Conservation (phyloP, 106 monocot species). For the Platanthera zijinensis region DNA sequence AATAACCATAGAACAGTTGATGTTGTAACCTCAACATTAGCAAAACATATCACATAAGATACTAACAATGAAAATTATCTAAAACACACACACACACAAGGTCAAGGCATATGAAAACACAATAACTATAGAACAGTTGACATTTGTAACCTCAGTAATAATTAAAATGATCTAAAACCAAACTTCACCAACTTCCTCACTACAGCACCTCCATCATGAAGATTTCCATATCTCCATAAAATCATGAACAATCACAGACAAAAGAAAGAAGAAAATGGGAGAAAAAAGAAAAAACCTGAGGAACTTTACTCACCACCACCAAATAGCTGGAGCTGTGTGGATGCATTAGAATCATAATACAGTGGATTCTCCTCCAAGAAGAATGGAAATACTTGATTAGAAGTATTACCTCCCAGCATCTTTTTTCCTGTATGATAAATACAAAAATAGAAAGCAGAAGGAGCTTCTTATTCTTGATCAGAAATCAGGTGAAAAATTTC, state of each 20-base stretch:
- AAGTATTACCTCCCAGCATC: conserved; percentile 29
- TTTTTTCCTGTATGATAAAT: neutral
- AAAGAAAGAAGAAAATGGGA: neutral
- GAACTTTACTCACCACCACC: conserved; percentile 21
- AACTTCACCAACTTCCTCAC: neutral
- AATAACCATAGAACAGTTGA: too few relatives aligned
- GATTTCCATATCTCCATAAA: too few relatives aligned
- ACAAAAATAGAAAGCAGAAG: neutral
- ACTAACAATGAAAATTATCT: neutral
- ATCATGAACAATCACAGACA: too few relatives aligned
- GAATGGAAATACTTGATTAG: conserved; percentile 11
- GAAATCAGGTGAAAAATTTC: too few relatives aligned
- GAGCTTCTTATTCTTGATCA: too few relatives aligned
- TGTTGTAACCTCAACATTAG: too few relatives aligned
- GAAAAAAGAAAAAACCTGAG: neutral
- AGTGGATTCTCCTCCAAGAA: conserved; percentile 23
- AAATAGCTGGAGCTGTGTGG: conserved; percentile 37
- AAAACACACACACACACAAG: neutral
- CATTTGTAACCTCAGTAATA: neutral
- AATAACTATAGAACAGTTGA: neutral
- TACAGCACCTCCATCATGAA: too few relatives aligned
- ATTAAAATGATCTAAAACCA: neutral
- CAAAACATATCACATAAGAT: neutral
- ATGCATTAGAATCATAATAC: conserved; percentile 27
- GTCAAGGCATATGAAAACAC: neutral